Percentiles rank a stretch among this genome's conserved stretches.
Conservation (phyloP, 768 basidiomycete genomes). For the Lenzites betulinus region DNA sequence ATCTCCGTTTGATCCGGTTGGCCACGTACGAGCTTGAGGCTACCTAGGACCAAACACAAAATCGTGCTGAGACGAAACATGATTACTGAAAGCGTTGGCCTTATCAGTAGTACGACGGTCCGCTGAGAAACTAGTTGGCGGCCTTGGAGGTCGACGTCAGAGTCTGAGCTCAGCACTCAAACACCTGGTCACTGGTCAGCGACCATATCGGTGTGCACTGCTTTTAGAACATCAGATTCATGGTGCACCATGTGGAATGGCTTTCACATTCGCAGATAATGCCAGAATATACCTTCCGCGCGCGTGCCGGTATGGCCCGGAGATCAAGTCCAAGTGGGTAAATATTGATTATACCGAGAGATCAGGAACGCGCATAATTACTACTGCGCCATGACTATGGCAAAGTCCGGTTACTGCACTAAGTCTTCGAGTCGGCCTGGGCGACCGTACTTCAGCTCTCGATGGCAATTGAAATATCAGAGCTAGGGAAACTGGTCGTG, state of each 20-base stretch:
- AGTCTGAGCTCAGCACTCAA: neutral
- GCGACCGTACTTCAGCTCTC: too few species aligned
- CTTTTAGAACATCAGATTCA: neutral
- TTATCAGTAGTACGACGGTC: too few species aligned
- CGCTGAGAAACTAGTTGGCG: neutral
- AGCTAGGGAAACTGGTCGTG: too few species aligned
- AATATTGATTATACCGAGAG: too few species aligned
- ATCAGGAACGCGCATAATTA: too few species aligned
- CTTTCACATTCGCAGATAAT: neutral
- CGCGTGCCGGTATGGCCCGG: neutral
- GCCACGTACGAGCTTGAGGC: neutral
- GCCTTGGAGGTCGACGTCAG: neutral
- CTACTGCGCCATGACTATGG: too few species aligned
- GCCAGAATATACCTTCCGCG: neutral
- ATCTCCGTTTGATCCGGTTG: conserved; percentile 7
- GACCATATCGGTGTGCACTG: neutral
- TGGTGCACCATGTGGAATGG: neutral
- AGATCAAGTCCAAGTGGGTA: too few species aligned
- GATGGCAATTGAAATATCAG: too few species aligned
- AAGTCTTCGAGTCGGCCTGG: too few species aligned
- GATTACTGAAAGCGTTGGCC: neutral
- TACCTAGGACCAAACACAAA: neutral
- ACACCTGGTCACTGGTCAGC: neutral
- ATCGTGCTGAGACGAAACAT: neutral
- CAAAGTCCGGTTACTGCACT: too few species aligned